Evolutionary conservation across 2,329 filamentous ascomycete species (phyloP).

Genomic region (Fusarium floridanum): DNA sequence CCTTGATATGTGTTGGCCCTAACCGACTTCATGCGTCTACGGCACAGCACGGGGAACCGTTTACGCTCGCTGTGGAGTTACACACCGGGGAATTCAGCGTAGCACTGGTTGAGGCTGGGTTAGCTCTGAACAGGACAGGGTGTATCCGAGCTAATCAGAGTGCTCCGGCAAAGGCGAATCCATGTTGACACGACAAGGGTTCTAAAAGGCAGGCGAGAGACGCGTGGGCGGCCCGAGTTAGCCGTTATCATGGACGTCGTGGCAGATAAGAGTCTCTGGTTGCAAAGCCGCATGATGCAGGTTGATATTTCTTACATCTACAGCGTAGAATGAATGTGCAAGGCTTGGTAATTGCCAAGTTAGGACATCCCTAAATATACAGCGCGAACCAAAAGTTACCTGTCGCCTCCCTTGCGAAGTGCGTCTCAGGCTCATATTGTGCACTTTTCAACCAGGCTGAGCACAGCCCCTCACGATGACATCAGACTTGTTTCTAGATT

Average conservation of each 20-base stretch:
- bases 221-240: neutral
- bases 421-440: too few relatives aligned
- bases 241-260: neutral
- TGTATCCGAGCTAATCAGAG: neutral
- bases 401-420: too few relatives aligned
- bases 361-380: too few relatives aligned
- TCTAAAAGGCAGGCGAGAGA: neutral
- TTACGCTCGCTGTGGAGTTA: neutral
- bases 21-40: neutral
- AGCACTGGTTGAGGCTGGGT: neutral
- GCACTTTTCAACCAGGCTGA: too few relatives aligned
- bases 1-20: neutral
- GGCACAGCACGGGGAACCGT: slow-evolving; percentile 5
- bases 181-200: neutral
- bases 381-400: too few relatives aligned
- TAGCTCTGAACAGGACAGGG: neutral
- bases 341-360: too few relatives aligned
- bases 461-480: too few relatives aligned
- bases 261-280: neutral
- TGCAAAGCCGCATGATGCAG: neutral
- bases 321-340: too few relatives aligned
- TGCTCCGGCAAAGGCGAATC: neutral
- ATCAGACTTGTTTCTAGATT: too few relatives aligned
- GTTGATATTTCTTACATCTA: neutral
- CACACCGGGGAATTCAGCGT: neutral